These are phyloP conservation scores for Pseudogymnoascus sp. DNA, from an alignment of 2,329 filamentous ascomycete species.

Conservation along the genomic window DNA sequence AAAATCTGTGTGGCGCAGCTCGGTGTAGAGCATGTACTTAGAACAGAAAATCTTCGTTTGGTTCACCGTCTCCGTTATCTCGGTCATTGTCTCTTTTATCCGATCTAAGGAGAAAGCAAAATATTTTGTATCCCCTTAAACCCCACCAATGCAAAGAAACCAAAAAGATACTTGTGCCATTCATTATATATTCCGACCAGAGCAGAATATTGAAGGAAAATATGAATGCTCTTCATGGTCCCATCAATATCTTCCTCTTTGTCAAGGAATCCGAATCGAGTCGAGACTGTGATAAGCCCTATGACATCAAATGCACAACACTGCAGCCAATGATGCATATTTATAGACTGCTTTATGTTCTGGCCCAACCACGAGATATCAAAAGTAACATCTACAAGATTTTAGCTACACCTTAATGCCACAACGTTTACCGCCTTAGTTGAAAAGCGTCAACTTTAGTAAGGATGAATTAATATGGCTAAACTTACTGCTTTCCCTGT, in stretches of 20 bases:
- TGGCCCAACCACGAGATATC: too few relatives aligned
- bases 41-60: conserved; percentile 31
- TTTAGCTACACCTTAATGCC: too few relatives aligned
- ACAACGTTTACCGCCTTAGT: too few relatives aligned
- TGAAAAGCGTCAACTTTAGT: too few relatives aligned
- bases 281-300: conserved; percentile 35
- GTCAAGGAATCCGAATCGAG: conserved; percentile 34
- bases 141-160: neutral
- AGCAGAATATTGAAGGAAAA: conserved; percentile 28
- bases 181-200: conserved; percentile 32
- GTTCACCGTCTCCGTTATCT: conserved; percentile 27
- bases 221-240: conserved; percentile 30
- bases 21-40: conserved; percentile 32
- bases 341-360: conserved; percentile 26
- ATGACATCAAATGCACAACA: conserved; percentile 41
- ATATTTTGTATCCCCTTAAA: neutral
- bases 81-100: conserved; percentile 24
- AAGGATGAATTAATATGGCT: too few relatives aligned
- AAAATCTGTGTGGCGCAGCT: conserved; percentile 35
- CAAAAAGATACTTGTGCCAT: conserved; percentile 24
- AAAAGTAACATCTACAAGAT: too few relatives aligned
- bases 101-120: neutral
- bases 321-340: conserved; percentile 35
- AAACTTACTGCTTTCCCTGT: too few relatives aligned
- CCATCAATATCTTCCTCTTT: conserved; percentile 34